Evolutionary conservation across 768 basidiomycete genomes (phyloP).

Genomic region (Suillus placidus): DNA sequence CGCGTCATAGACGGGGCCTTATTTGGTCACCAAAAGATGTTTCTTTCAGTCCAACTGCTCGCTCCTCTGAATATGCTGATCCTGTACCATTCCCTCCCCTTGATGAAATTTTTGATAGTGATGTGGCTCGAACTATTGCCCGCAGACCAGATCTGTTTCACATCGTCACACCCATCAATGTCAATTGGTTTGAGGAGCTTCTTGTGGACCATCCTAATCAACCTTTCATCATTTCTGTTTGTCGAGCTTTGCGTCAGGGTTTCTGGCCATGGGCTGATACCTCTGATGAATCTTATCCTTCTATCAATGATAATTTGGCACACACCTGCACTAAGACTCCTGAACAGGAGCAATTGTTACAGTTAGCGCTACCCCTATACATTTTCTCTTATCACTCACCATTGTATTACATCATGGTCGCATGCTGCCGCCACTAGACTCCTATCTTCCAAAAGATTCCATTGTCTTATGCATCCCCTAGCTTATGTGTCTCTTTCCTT

Average conservation of each 20-base stretch:
- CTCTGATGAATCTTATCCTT: neutral
- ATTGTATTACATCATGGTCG: too few relatives aligned
- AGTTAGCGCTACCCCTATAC: too few relatives aligned
- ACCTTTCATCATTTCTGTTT: neutral
- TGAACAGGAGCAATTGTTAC: too few relatives aligned
- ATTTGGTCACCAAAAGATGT: neutral
- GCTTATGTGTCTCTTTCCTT: too few relatives aligned
- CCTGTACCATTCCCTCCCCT: neutral
- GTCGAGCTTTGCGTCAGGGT: neutral
- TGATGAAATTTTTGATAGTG: neutral
- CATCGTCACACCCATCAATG: neutral
- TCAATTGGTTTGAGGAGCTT: fast-evolving
- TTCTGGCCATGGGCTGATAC: neutral
- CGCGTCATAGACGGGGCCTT: neutral
- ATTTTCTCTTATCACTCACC: too few relatives aligned
- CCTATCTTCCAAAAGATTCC: too few relatives aligned
- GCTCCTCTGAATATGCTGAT: neutral
- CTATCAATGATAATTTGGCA: neutral
- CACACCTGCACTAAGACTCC: neutral
- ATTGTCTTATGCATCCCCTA: too few relatives aligned
- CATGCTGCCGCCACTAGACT: too few relatives aligned
- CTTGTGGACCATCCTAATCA: neutral
- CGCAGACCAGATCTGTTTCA: neutral
- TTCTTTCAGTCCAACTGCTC: neutral
- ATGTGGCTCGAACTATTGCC: neutral